Base-by-base conservation (phyloP, 2,329 filamentous ascomycete genomes). In the Botrytis tulipae region DNA sequence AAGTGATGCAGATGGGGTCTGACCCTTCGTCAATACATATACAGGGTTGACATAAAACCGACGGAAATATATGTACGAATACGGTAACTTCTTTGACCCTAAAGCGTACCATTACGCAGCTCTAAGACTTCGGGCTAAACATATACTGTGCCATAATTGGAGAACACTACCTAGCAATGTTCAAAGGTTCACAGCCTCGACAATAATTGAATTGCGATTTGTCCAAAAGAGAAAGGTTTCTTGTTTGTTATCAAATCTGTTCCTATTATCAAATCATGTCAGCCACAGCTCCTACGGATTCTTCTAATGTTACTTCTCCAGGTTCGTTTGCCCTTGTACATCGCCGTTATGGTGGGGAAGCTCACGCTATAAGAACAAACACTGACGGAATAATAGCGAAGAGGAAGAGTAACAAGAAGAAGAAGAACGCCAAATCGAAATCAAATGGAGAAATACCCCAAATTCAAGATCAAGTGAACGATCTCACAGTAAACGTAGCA, bases 381-480 rank as follows among this genome's bases (percentile, higher is more conserved):
- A 67, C 77, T 82, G 74, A 81, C 77, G 22, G 74, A 70, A 74
- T 74, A 74, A 73, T 75, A 84, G 83, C 82, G 79, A 86, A 86
- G 79, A 86, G 86, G 79, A 89, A 87, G 83, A 88, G 85, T 80
- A 87, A 84, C 81, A 88, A 86, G 80, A 89, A 87, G 82, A 88
- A 87, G 82, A 83, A 82, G 76, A 81, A 81, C 74, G 82, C 80
- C 73, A 87, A 86, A 78, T 78, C 79, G 32, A 83, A 84, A 74
- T 76, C 78, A 32, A 83, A 83, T 74, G 82, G 82, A 25, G 82
- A 83, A 67, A 71, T 77, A 8, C 74, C 74, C 35, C 82, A 82
- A 60, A 74, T 20, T 73, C 75, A 74, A 57, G 78, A 77, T 44
- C 67, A 74, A 62, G 82, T 81, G 73, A 81, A 79, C 7, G 83